These are phyloP conservation scores for Puccinellia tenuiflora DNA, from an alignment of 176 grass and related monocot genomes.

Conservation along the genomic window DNA sequence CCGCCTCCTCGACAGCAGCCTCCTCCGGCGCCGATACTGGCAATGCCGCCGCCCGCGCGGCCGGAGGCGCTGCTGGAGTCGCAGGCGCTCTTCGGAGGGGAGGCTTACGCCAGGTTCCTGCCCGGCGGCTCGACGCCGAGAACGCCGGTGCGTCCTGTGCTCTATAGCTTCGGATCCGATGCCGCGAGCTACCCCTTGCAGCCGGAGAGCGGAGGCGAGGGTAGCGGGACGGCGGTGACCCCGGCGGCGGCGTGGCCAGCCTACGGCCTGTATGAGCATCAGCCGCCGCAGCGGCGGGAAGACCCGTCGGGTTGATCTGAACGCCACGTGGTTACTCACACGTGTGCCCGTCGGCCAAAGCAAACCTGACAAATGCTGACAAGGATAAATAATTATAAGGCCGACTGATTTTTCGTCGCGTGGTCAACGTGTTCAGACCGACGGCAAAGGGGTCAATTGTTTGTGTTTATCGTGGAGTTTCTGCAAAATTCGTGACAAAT, in stretches of 20 bases:
- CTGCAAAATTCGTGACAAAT: neutral
- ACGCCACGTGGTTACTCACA: neutral
- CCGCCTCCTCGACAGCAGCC: neutral
- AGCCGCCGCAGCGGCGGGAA: constrained; percentile 14
- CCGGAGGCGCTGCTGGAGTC: constrained; percentile 36
- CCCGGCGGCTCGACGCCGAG: neutral
- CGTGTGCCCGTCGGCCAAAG: neutral
- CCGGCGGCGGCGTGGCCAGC: constrained; percentile 13
- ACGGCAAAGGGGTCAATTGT: neutral
- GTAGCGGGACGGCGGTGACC: neutral
- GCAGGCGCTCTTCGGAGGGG: neutral
- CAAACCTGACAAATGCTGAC: too few relatives aligned
- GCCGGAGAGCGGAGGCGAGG: neutral
- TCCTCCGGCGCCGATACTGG: neutral
- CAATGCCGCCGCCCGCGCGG: neutral
- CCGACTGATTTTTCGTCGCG: neutral
- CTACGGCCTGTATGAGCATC: neutral
- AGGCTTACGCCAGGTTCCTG: constrained; percentile 12
- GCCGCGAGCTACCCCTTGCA: neutral
- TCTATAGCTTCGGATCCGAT: constrained; percentile 2
- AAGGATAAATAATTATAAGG: neutral
- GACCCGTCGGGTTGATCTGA: constrained; percentile 3
- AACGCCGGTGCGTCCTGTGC: neutral
- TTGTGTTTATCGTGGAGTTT: neutral
- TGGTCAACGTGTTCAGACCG: constrained; percentile 7